These are phyloP conservation scores for Fomitopsis pulvina DNA, from an alignment of 768 basidiomycete genomes.

Conservation along the genomic window DNA sequence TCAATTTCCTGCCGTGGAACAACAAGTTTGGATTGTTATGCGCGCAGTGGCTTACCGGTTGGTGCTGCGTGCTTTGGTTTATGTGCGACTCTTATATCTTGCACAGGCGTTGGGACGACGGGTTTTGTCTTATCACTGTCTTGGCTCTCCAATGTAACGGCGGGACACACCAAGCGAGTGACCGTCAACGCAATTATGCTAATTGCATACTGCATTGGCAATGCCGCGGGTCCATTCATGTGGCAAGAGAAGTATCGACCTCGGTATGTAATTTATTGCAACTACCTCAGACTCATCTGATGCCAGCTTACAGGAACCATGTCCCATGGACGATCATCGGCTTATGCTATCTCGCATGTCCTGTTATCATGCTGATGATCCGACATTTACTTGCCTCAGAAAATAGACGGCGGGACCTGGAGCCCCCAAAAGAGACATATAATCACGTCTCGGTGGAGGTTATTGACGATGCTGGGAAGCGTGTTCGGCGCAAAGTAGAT, in stretches of 20 bases:
- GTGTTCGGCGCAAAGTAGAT: conserved; percentile 51
- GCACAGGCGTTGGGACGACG: conserved; percentile 42
- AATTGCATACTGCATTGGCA: conserved; percentile 60
- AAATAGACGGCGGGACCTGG: conserved; percentile 57
- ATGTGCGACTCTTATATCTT: too few relatives aligned
- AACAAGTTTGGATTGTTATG: conserved; percentile 63
- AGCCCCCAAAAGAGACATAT: conserved; percentile 44
- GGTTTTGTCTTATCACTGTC: conserved; percentile 56
- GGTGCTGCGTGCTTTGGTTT: too few relatives aligned
- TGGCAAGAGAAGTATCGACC: conserved; percentile 66
- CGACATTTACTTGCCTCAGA: conserved; percentile 49
- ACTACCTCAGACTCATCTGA: not conserved
- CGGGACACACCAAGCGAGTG: conserved; percentile 68
- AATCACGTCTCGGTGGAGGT: conserved; percentile 59
- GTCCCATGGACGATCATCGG: conserved; percentile 77
- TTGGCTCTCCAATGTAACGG: conserved; percentile 60
- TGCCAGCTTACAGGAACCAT: conserved; percentile 41
- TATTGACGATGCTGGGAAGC: conserved; percentile 42
- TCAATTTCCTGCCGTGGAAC: conserved; percentile 59
- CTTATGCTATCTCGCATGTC: conserved; percentile 51
- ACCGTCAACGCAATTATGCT: conserved; percentile 71
- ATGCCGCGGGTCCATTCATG: conserved; percentile 71
- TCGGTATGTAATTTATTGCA: conserved; percentile 31
- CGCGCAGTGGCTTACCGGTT: conserved; percentile 48
- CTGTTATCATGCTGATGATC: conserved; percentile 40